These are phyloP conservation scores for Hygrocybe punicea DNA, from an alignment of 768 basidiomycete genomes.

Conservation along the genomic window DNA sequence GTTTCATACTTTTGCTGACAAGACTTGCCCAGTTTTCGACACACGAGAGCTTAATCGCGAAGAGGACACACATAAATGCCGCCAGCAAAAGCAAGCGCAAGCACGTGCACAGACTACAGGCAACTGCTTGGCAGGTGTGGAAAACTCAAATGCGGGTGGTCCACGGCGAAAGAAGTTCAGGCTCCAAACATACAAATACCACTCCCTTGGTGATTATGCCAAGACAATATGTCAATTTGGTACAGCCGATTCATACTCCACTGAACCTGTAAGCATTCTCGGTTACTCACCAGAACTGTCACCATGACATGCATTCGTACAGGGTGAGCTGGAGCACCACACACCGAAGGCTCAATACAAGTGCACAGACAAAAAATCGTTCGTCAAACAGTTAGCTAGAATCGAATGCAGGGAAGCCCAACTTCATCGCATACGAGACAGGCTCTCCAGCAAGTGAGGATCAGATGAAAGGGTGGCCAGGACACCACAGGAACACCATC, in stretches of 20 bases:
- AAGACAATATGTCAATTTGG: constrained; percentile 25
- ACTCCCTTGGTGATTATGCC: constrained; percentile 38
- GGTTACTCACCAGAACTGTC: neutral
- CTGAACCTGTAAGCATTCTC: constrained; percentile 15
- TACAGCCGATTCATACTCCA: neutral
- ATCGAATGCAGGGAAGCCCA: constrained; percentile 12
- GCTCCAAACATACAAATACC: constrained; percentile 36
- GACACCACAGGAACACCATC: constrained; percentile 13
- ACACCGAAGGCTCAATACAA: constrained; percentile 31
- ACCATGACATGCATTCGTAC: too few species aligned
- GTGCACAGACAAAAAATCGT: constrained; percentile 27
- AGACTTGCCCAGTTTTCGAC: constrained; percentile 22
- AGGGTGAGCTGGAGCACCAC: constrained; percentile 39
- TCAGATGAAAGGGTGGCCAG: constrained; percentile 21
- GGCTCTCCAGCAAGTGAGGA: constrained; percentile 5
- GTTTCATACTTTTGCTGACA: constrained; percentile 22
- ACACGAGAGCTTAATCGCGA: constrained; percentile 11
- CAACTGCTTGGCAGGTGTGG: neutral
- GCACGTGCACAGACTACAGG: too few species aligned
- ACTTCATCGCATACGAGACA: constrained; percentile 19
- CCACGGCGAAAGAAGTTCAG: constrained; percentile 22
- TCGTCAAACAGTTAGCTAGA: constrained; percentile 22
- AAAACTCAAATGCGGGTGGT: neutral
- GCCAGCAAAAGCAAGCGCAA: constrained; percentile 4
- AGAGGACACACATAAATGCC: constrained; percentile 23